A percentile compares a stretch with the other conserved stretches of the same genome.
Evolutionary conservation across 257 asterid species (phyloP).

Genomic region (Penstemon newberryi): DNA sequence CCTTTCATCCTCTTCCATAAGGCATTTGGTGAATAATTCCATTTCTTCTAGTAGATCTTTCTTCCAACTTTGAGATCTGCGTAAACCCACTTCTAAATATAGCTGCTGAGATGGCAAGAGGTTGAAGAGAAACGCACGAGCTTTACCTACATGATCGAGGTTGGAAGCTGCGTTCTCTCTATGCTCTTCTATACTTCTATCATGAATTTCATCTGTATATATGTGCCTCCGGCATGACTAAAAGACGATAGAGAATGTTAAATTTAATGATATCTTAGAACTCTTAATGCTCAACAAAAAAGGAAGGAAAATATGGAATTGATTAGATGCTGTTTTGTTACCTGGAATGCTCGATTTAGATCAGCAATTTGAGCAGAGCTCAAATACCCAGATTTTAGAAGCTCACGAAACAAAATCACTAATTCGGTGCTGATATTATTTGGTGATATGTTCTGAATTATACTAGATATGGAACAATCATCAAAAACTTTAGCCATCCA

Average conservation of each 20-base stretch:
- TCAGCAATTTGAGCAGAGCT: constrained; percentile 56
- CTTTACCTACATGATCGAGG: constrained; percentile 35
- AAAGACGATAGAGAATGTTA: constrained; percentile 20
- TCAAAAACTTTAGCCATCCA: constrained; percentile 70
- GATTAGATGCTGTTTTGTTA: constrained; percentile 25
- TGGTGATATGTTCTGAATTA: constrained; percentile 56
- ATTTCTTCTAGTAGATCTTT: constrained; percentile 59
- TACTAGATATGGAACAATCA: constrained; percentile 49
- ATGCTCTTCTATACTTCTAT: constrained; percentile 30
- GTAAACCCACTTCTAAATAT: constrained; percentile 19
- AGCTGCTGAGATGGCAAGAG: constrained; percentile 42
- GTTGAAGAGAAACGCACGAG: constrained; percentile 45
- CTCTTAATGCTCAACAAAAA: not conserved
- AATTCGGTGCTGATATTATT: constrained; percentile 55
- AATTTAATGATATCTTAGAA: not conserved
- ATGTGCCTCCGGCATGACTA: constrained; percentile 67
- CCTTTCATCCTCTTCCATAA: constrained; percentile 54
- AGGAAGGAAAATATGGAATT: not conserved
- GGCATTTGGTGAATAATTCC: constrained; percentile 61
- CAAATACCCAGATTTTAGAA: constrained; percentile 61
- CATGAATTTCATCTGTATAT: constrained; percentile 49
- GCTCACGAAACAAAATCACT: constrained; percentile 66
- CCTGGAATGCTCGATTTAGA: constrained; percentile 78
- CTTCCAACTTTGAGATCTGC: constrained; percentile 35
- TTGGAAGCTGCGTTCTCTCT: constrained; percentile 22